Percentiles rank a stretch among this genome's conserved stretches.
These are phyloP conservation scores for Rhinocladiella mackenziei DNA, from an alignment of 2,329 filamentous ascomycete genomes.

Conservation along the genomic window DNA sequence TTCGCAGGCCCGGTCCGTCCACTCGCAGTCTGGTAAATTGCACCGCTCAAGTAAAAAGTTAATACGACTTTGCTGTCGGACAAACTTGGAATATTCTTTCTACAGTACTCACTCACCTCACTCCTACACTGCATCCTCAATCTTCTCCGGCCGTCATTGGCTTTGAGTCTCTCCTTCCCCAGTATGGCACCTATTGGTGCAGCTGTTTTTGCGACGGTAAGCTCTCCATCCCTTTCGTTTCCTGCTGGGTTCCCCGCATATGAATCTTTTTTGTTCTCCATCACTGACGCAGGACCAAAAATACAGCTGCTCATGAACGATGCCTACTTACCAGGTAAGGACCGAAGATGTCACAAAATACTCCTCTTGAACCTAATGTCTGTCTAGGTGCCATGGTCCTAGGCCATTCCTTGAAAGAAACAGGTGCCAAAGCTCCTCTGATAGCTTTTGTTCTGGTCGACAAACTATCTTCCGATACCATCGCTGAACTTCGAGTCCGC, in stretches of 20 bases:
- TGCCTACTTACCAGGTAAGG: conserved; percentile 81
- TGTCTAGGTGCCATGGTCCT: conserved; percentile 78
- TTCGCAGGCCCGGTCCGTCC: too few relatives aligned
- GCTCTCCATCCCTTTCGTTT: conserved; percentile 4
- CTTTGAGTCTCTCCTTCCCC: conserved; percentile 11
- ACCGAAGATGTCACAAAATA: conserved; percentile 18
- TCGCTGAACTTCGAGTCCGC: conserved; percentile 72
- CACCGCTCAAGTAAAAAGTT: too few relatives aligned
- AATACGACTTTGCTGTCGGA: too few relatives aligned
- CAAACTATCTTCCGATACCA: conserved; percentile 67
- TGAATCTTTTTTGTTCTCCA: not conserved
- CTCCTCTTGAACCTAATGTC: conserved; percentile 15
- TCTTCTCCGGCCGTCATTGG: not conserved
- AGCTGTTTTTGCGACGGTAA: conserved; percentile 31
- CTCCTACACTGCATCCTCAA: too few relatives aligned
- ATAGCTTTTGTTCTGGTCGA: conserved; percentile 80
- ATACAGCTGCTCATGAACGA: conserved; percentile 84
- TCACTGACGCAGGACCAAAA: conserved; percentile 16
- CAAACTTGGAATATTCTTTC: too few relatives aligned
- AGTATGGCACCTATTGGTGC: conserved; percentile 29
- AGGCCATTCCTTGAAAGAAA: conserved; percentile 90
- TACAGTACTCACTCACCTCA: not conserved
- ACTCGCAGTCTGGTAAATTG: too few relatives aligned
- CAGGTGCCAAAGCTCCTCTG: conserved; percentile 78
- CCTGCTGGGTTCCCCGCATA: conserved; percentile 23